These are phyloP conservation scores for Leptosphaerulina australis DNA, from an alignment of 2,329 filamentous ascomycete genomes.

Conservation along the genomic window DNA sequence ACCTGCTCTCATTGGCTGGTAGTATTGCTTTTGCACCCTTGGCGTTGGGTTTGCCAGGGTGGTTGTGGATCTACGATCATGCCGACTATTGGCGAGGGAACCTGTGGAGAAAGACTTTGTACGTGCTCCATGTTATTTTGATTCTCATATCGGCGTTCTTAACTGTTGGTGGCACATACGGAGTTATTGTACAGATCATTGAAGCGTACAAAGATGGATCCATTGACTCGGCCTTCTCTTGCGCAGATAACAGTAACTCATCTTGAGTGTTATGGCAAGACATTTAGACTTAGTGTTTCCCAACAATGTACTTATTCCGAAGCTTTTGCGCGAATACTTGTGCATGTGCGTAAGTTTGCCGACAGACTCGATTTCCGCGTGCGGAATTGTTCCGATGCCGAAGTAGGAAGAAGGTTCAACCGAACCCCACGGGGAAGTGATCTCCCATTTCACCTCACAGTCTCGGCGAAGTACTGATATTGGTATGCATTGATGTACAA, in stretches of 20 bases:
- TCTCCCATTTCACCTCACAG: neutral
- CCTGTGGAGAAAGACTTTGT: slow-evolving; percentile 45
- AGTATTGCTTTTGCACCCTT: slow-evolving; percentile 60
- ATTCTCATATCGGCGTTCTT: slow-evolving; percentile 57
- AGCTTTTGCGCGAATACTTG: neutral
- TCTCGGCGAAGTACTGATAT: neutral
- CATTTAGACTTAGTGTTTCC: neutral
- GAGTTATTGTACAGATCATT: slow-evolving; percentile 59
- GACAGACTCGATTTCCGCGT: neutral
- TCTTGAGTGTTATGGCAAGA: slow-evolving; percentile 16
- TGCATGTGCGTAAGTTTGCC: neutral
- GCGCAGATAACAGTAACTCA: slow-evolving; percentile 41
- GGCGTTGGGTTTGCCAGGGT: slow-evolving; percentile 56
- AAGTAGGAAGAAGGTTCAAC: too few species aligned
- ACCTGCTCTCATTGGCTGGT: slow-evolving; percentile 57
- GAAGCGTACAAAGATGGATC: slow-evolving; percentile 57
- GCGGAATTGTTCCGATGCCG: slow-evolving; percentile 8
- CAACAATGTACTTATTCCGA: too few species aligned
- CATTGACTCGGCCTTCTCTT: slow-evolving; percentile 50
- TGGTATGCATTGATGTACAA: neutral
- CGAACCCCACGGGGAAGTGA: slow-evolving; percentile 6
- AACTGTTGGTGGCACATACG: slow-evolving; percentile 57
- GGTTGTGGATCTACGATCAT: slow-evolving; percentile 60
- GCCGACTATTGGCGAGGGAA: slow-evolving; percentile 49
- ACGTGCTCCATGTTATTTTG: slow-evolving; percentile 51